These are phyloP conservation scores for Clonostachys chloroleuca DNA, from an alignment of 2,329 filamentous ascomycete species.

Conservation along the genomic window DNA sequence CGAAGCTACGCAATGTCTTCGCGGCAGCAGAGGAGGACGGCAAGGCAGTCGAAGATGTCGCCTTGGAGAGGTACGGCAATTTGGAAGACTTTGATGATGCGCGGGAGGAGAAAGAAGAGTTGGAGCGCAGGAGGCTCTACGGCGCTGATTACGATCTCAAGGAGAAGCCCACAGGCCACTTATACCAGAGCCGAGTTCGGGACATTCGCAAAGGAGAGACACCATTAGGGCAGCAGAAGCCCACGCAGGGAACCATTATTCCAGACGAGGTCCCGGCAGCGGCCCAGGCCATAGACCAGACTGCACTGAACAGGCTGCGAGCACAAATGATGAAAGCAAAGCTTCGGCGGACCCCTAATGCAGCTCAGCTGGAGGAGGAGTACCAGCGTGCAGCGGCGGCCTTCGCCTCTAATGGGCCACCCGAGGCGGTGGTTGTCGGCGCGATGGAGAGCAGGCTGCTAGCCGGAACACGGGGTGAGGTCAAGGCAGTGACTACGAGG, in stretches of 20 bases:
- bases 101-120: constrained; percentile 85
- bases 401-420: constrained; percentile 52
- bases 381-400: constrained; percentile 73
- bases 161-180: constrained; percentile 80
- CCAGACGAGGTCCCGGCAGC: constrained; percentile 22
- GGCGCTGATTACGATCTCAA: constrained; percentile 81
- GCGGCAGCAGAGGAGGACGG: constrained; percentile 70
- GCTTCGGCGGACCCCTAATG: constrained; percentile 71
- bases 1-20: constrained; percentile 84
- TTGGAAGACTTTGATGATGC: constrained; percentile 87
- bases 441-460: constrained; percentile 89
- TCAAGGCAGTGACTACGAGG: constrained; percentile 73
- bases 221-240: not conserved
- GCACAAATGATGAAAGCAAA: constrained; percentile 97
- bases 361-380: constrained; percentile 71
- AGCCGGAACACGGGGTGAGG: constrained; percentile 68
- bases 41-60: constrained; percentile 74
- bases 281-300: constrained; percentile 60
- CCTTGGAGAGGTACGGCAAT: constrained; percentile 75
- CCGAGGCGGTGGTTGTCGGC: constrained; percentile 67
- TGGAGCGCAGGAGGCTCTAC: constrained; percentile 79
- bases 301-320: constrained; percentile 80
- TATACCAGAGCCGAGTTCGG: constrained; percentile 73
- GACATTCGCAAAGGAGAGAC: constrained; percentile 33
- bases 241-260: constrained; percentile 5